phyloP scores from a whole-genome alignment of 2,329 filamentous ascomycete genomes.

The Erysiphe neolycopersici region DNA sequence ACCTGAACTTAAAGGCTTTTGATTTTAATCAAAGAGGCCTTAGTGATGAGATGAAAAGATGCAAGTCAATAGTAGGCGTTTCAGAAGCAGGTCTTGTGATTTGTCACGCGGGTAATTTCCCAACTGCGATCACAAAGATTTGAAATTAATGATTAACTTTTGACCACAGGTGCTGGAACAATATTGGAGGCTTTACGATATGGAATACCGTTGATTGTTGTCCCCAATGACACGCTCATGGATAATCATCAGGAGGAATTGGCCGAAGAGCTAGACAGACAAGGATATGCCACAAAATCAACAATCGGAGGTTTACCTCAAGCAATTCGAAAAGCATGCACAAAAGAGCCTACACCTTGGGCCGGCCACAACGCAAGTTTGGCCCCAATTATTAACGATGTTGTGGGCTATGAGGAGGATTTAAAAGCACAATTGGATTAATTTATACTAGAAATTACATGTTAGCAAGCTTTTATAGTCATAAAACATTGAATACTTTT shows the following conservation, averaged over 20 bases:
- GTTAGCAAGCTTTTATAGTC: too few species aligned
- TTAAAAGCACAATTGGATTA: slow-evolving; percentile 5
- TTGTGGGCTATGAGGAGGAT: slow-evolving; percentile 9
- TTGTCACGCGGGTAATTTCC: slow-evolving; percentile 54
- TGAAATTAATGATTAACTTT: background rate
- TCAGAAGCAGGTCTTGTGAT: slow-evolving; percentile 46
- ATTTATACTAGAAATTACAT: background rate
- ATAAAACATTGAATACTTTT: too few species aligned
- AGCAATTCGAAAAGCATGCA: slow-evolving; percentile 6
- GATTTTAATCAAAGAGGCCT: slow-evolving; percentile 37
- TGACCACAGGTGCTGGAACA: slow-evolving; percentile 51
- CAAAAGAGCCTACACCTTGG: slow-evolving; percentile 6
- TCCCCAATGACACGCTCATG: slow-evolving; percentile 58
- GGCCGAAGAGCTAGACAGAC: slow-evolving; percentile 43
- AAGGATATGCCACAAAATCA: slow-evolving; percentile 40
- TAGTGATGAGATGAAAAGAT: slow-evolving; percentile 17
- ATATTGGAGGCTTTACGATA: slow-evolving; percentile 60
- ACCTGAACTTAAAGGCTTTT: slow-evolving; percentile 31
- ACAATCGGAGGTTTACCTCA: slow-evolving; percentile 4
- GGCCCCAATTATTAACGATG: slow-evolving; percentile 6
- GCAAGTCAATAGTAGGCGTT: slow-evolving; percentile 21
- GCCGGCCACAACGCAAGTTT: slow-evolving; percentile 4
- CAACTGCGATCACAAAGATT: too few species aligned
- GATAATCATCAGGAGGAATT: slow-evolving; percentile 84
- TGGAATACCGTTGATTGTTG: slow-evolving; percentile 55